Evolutionary conservation across 768 basidiomycete species (phyloP), one percentile per base, ranked within the genome.

Genomic region (Thelephora aurantiotincta): DNA sequence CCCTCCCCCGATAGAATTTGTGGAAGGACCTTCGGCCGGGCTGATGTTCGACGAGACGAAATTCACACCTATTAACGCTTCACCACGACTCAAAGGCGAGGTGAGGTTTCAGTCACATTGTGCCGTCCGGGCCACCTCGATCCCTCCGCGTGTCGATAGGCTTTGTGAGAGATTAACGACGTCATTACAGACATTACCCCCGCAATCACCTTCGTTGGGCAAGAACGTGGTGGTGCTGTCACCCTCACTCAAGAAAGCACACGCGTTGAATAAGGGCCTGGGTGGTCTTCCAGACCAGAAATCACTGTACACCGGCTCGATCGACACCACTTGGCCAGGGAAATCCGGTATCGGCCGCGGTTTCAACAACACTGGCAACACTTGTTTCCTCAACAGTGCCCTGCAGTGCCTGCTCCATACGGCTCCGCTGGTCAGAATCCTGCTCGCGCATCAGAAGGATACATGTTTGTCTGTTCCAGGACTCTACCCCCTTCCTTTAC

Each of bases 371-470:
- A 81, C 68, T 22, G 90, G 89, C 42, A 98, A 97, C 59, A 94
- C 90, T 1, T 99, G 96, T 64, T 99, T 94, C 63, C 68, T 97
- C 56, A 99, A 99, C 62, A 91, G 90, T 54, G 87, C 83, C 18
- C 65, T 98, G 44, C 96, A 99, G 66, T 91, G 90, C 56, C 73
- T 98, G 44, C 63, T 96, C 12, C 92, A 98, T 58, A 97, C 94
- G 0, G 80, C 92, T 7, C 90, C 93, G 2, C 71, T 99, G 20
- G 69, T 91, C 34, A 74, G 72, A 51, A 58, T 83, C 37, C 61
- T 90, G 35, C 46, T 65, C 36, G 61, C 61, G 6, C 82, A 82
- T 56, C 64, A 62, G 33, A 70, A 63, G 52, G 48, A 78, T 7
- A 64, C 67, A 53, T 91, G 87, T 88, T 57, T 57, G 84, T 73